Base-by-base conservation (phyloP, 1,284 basidiomycete genomes). In the Puccinia hordei region DNA sequence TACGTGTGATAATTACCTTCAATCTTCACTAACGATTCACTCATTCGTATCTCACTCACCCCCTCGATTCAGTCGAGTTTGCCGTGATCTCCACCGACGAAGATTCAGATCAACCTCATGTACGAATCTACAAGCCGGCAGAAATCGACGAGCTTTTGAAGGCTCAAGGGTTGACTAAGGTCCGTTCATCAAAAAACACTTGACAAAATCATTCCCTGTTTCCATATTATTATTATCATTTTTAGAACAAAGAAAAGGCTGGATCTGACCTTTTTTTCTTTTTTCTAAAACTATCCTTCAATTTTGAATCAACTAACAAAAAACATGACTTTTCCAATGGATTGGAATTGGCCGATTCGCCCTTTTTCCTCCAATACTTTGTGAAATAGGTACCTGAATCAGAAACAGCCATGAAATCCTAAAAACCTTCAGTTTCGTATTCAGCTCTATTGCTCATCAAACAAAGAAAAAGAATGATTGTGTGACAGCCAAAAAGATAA, bases 81-180 rank as follows among this genome's bases (percentile, higher is more conserved):
- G 94, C 96, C 12, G 95, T 94, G 1, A 88, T 99, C 85, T 94
- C 93, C 1, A 88, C 97, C 17, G 92, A 95, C 85, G 88, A 91
- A 9, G 87, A 87, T 53, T 91, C 91, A 68, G 92, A 93, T 84
- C 87, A 91, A 85, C 94, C 95, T 0, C 90, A 91, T 84, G 93
- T 93, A 59, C 96, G 94, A 89, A 95, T 99, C 85, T 98, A 94
- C 88, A 90, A 90, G 82, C 93, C 96, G 35, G 87, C 90, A 41
- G 96, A 99, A 87, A 93, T 99, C 80, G 95, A 98, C 85, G 91
- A 90, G 49, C 86, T 83, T 57, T 63, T 80, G 57, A 80, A 80
- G 61, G 41, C 66, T 49, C 68, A 72, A 59, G 77, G 77, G 24
- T 73, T 80, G 69, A 73, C 68, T 33, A 80, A 80, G 77, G 77